phyloP scores from a whole-genome alignment of 140 eudicot genomes.

The Senecio squalidus region DNA sequence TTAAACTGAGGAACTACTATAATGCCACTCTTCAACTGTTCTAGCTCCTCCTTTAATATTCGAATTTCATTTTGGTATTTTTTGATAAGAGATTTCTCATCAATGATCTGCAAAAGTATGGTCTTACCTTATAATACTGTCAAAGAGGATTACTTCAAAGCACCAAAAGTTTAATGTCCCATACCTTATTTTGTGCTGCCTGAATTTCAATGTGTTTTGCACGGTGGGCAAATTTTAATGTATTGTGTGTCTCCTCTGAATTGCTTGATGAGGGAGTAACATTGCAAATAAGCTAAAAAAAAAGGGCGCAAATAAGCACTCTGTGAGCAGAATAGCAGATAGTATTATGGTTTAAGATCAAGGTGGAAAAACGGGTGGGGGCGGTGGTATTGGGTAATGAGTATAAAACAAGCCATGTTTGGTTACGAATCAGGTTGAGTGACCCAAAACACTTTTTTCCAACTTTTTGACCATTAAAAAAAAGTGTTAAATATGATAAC shows the following conservation, averaged over 20 bases:
- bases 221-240: conserved; percentile 93
- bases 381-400: background rate
- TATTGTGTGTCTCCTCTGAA: conserved; percentile 94
- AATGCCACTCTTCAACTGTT: conserved; percentile 84
- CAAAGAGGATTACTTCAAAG: conserved; percentile 3
- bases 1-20: conserved; percentile 63
- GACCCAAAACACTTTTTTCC: conserved; percentile 3
- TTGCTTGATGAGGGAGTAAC: conserved; percentile 95
- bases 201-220: conserved; percentile 95
- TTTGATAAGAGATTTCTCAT: conserved; percentile 93
- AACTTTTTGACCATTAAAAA: background rate
- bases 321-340: conserved; percentile 7
- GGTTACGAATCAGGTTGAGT: background rate
- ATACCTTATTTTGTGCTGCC: conserved; percentile 94
- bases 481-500: background rate
- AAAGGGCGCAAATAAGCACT: background rate
- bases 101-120: conserved; percentile 76
- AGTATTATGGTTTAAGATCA: conserved; percentile 8
- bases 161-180: conserved; percentile 11
- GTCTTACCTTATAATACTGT: conserved; percentile 7
- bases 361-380: background rate
- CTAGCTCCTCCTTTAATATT: conserved; percentile 76
- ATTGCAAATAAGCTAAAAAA: conserved; percentile 77
- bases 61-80: conserved; percentile 95
- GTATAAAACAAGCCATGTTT: no score